These are phyloP conservation scores for Silene uniflora DNA, from an alignment of 148 eudicot genomes.

Conservation along the genomic window DNA sequence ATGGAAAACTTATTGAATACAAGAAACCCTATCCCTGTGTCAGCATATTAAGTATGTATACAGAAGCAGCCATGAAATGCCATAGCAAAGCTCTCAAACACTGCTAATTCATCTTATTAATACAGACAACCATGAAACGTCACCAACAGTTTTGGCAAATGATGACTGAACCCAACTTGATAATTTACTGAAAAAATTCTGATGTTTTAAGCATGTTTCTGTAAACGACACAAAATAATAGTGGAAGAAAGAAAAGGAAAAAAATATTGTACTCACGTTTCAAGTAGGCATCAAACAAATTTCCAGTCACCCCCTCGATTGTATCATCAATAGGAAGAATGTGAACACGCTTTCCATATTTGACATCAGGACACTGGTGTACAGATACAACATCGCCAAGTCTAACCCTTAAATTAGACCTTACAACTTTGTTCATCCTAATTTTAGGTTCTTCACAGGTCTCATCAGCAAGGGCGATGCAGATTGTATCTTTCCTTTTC, in stretches of 20 bases:
- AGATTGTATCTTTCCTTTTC: constrained; percentile 84
- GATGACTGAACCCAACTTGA: neutral
- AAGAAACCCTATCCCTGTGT: neutral
- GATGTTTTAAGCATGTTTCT: neutral
- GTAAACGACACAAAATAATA: neutral
- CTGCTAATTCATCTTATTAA: neutral
- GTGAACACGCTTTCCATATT: constrained; percentile 84
- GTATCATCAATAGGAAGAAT: constrained; percentile 88
- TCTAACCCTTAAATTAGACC: constrained; percentile 78
- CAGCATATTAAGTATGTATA: neutral
- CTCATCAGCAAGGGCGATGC: constrained; percentile 88
- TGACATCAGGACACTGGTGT: constrained; percentile 82
- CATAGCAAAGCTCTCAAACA: neutral
- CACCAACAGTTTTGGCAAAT: neutral
- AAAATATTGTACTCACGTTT: constrained; percentile 55
- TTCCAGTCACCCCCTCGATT: constrained; percentile 81
- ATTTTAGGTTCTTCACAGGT: constrained; percentile 76
- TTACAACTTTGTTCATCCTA: constrained; percentile 79
- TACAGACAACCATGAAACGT: neutral
- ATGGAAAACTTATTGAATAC: too few species aligned
- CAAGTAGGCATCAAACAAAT: constrained; percentile 74
- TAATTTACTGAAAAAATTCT: neutral
- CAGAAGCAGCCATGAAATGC: neutral
- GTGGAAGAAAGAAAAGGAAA: neutral
- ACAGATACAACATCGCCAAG: constrained; percentile 87